Evolutionary conservation across 2,329 filamentous ascomycete genomes (phyloP), one percentile per base, ranked within the genome.

Genomic region (Fusarium pseudoanthophilum): DNA sequence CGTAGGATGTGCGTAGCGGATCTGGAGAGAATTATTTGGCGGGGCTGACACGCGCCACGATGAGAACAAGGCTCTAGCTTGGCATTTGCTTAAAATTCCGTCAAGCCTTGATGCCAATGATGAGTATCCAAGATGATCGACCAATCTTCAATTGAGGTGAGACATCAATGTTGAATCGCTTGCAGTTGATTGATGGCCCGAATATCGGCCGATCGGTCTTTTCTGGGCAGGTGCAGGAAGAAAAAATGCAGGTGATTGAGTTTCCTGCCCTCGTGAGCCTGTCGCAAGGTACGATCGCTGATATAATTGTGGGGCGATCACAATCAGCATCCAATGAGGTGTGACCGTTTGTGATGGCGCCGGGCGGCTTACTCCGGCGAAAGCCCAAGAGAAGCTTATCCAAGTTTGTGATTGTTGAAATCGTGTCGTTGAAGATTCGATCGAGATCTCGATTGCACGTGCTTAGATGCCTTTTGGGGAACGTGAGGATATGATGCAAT

Each of bases 31-130:
- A 58, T 74, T 72, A 51, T 53, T 60, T 62, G 60, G 71, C 71
- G 68, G 71, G 71, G 71, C 71, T 43, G 68, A 74, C 71, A 74
- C 72, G 72, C 64, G 72, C 72, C 68, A 66, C 40, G 40, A 26
- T 48, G 72, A 74, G 72, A 67, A 62, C 60, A 72, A 55, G 51
- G 72, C 71, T 69, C 43, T 58, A 32, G 32, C 39, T 49, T 15
- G 51, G 64, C 69, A 72, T 62, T 61, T 65, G 40, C 40, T 40
- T 52, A 28, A 60, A 10, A 61, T 15, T 21, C n/a, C 7, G 13
- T 26, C 32, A 26, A 57, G 53, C n/a, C 10, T 57, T 46, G 40
- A 26, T 30, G 32, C 4, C 4, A 32, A 32, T 32, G 30, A 32
- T 32, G 32, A 32, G 32, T 34, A 32, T 56, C 10, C 43, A 30